Evolutionary conservation across 805 yeast genomes (phyloP).

Genomic region (Sugiyamaella valdiviana): DNA sequence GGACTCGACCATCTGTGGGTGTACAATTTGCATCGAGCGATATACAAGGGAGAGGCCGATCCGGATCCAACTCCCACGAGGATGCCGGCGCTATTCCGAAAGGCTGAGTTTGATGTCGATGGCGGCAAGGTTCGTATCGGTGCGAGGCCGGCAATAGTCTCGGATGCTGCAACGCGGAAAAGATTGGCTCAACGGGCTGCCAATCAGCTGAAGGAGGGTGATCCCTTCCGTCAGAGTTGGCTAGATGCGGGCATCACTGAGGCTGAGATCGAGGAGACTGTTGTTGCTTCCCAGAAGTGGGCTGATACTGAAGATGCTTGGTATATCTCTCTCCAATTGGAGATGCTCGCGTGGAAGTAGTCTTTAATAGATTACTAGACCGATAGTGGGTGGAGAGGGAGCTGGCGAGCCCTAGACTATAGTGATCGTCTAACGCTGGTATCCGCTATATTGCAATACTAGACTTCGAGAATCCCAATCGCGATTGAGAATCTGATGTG

Average conservation of each 20-base stretch:
- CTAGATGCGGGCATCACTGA: not conserved
- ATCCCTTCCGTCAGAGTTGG: not conserved
- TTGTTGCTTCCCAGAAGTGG: not conserved
- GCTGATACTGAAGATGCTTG: not conserved
- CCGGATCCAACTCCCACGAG: not conserved
- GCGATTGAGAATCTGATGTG: too few species aligned
- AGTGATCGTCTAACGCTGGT: too few species aligned
- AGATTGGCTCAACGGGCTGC: not conserved
- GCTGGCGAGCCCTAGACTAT: too few species aligned
- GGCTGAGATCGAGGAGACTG: not conserved
- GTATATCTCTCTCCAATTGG: not conserved
- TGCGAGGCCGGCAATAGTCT: not conserved
- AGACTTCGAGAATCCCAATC: too few species aligned
- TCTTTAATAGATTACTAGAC: too few species aligned
- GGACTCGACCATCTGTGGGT: not conserved
- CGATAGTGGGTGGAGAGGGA: too few species aligned
- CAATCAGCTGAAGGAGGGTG: not conserved
- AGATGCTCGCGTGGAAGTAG: conserved; percentile 1
- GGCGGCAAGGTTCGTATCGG: conserved; percentile 1
- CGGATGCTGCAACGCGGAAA: not conserved
- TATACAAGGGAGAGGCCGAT: not conserved
- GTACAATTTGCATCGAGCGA: not conserved
- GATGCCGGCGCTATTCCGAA: not conserved
- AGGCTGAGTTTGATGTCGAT: not conserved
- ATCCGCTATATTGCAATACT: too few species aligned